phyloP scores from a whole-genome alignment of 2,329 filamentous ascomycete species.

The Venturia asperata region DNA sequence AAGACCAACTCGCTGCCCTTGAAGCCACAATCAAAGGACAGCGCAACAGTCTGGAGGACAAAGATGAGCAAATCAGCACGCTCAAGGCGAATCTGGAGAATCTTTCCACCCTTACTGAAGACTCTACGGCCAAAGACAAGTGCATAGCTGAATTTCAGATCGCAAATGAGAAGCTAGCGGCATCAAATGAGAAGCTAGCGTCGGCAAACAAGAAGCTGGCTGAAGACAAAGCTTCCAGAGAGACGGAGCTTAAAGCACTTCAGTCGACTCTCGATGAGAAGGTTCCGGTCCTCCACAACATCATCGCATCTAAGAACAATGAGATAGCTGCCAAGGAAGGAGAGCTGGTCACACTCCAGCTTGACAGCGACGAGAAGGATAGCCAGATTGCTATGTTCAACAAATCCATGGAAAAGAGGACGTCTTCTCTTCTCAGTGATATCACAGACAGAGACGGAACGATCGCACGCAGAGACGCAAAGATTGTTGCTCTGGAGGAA shows the following conservation, averaged over 20 bases:
- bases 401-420: background rate
- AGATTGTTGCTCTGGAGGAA: background rate
- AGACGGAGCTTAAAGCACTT: background rate
- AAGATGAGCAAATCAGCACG: background rate
- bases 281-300: background rate
- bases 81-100: background rate
- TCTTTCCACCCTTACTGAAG: background rate
- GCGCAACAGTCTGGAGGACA: background rate
- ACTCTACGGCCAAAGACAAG: background rate
- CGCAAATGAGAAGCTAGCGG: slow-evolving; percentile 1
- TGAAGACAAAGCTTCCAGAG: background rate
- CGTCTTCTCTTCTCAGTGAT: background rate
- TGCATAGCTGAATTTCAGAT: background rate
- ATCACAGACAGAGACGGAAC: background rate
- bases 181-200: background rate
- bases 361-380: background rate
- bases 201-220: no score
- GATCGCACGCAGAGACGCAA: background rate
- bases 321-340: background rate
- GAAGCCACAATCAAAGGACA: background rate
- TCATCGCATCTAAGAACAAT: background rate
- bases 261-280: background rate
- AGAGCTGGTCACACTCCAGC: background rate
- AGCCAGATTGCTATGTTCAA: background rate
- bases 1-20: background rate